A percentile compares a stretch with the other conserved stretches of the same genome.
Conservation (phyloP, 371 early-diverging fungal genomes). For the Mortierella sp. region DNA sequence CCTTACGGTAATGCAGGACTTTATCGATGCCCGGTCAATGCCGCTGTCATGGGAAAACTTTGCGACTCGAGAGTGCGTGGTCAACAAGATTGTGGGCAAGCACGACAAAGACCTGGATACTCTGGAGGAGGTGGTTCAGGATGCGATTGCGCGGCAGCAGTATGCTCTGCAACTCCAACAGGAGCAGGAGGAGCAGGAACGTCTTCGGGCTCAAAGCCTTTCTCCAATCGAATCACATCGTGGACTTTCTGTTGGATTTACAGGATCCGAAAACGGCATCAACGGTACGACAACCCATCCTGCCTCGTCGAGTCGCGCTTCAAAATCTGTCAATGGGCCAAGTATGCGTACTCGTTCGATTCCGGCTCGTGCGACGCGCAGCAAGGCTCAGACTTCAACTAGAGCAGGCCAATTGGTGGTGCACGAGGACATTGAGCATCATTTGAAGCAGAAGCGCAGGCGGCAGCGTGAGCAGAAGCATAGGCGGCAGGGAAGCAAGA, state of each 20-base stretch:
- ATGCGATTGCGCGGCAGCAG: conserved; percentile 41
- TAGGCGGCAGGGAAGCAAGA: conserved; percentile 25
- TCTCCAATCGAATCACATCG: conserved; percentile 4
- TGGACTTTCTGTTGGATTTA: conserved; percentile 13
- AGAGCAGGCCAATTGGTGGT: conserved; percentile 23
- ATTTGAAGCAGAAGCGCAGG: conserved; percentile 44
- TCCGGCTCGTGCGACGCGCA: conserved; percentile 39
- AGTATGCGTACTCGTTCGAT: background rate
- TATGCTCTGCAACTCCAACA: conserved; percentile 20
- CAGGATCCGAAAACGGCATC: background rate
- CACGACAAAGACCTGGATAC: conserved; percentile 36
- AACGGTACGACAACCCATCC: background rate
- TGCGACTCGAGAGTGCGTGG: conserved; percentile 47
- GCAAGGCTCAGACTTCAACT: conserved; percentile 25
- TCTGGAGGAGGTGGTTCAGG: conserved; percentile 51
- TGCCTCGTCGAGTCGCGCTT: background rate
- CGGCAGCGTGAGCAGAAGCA: conserved; percentile 32
- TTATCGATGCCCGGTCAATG: conserved; percentile 29
- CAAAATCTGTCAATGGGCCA: background rate
- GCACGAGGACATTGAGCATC: conserved; percentile 45
- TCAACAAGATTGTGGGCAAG: conserved; percentile 54
- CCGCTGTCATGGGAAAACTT: conserved; percentile 55
- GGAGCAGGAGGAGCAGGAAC: conserved; percentile 15
- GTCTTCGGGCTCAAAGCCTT: conserved; percentile 15
- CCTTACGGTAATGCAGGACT: conserved; percentile 15